These are phyloP conservation scores for Dictyophora rubrovolvata DNA, from an alignment of 768 basidiomycete genomes.

Conservation along the genomic window DNA sequence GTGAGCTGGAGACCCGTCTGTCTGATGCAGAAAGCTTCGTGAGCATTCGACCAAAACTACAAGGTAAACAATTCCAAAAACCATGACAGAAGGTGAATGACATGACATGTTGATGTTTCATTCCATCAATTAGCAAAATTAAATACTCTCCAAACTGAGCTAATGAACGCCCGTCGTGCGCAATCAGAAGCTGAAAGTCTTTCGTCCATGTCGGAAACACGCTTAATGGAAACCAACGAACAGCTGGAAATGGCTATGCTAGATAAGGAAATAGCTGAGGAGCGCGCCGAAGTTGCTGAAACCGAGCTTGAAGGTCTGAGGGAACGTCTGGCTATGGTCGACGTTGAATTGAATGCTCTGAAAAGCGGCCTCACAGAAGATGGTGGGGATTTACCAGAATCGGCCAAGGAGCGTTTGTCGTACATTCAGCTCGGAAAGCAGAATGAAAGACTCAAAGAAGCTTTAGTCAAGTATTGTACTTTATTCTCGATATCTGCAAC, in stretches of 20 bases:
- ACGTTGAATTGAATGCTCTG: conserved; percentile 77
- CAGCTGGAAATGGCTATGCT: conserved; percentile 91
- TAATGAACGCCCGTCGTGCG: conserved; percentile 64
- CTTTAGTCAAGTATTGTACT: conserved; percentile 59
- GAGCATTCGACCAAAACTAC: conserved; percentile 78
- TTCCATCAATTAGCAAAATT: conserved; percentile 49
- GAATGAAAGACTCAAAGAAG: conserved; percentile 92
- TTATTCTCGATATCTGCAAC: neutral
- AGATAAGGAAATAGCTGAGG: conserved; percentile 96
- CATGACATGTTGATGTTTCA: neutral
- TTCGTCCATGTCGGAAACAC: conserved; percentile 56
- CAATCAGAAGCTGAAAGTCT: conserved; percentile 70
- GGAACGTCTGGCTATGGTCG: conserved; percentile 66
- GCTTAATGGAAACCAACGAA: conserved; percentile 72
- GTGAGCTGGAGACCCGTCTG: conserved; percentile 76
- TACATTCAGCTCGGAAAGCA: conserved; percentile 93
- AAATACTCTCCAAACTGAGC: conserved; percentile 67
- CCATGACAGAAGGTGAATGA: no score
- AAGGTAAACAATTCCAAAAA: conserved; percentile 30
- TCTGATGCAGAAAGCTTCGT: conserved; percentile 78
- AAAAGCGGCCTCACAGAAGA: conserved; percentile 38
- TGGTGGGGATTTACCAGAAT: conserved; percentile 17
- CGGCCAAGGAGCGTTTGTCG: conserved; percentile 45
- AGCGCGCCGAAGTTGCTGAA: conserved; percentile 74
- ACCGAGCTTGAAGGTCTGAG: conserved; percentile 67